Evolutionary conservation across 495 filamentous ascomycete species (phyloP).

Genomic region (Penicillium cinerascens): DNA sequence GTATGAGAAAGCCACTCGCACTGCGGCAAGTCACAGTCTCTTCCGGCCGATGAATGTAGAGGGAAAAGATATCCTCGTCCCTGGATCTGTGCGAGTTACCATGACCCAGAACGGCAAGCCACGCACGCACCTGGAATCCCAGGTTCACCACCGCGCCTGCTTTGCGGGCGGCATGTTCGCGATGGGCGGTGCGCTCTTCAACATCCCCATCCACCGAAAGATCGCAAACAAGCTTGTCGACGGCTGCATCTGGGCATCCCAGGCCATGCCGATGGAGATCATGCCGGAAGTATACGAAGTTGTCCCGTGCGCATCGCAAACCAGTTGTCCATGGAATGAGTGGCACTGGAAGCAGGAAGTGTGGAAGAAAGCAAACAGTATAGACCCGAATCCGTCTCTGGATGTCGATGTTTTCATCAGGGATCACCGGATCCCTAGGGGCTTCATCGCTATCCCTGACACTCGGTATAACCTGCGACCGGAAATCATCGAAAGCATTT

Average conservation of each 20-base stretch:
- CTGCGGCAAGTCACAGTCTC: slow-evolving; percentile 35
- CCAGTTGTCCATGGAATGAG: slow-evolving; percentile 38
- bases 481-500: slow-evolving; percentile 58
- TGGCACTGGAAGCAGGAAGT: slow-evolving; percentile 33
- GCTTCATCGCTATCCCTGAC: slow-evolving; percentile 36
- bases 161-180: slow-evolving; percentile 87
- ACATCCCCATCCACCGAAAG: slow-evolving; percentile 60
- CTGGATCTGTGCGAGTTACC: slow-evolving; percentile 27
- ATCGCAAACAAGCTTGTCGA: slow-evolving; percentile 71
- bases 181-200: slow-evolving; percentile 70
- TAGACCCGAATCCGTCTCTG: slow-evolving; percentile 5
- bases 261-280: slow-evolving; percentile 33
- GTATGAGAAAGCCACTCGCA: slow-evolving; percentile 33
- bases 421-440: slow-evolving; percentile 29
- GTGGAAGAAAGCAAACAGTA: slow-evolving; percentile 8
- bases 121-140: slow-evolving; percentile 26
- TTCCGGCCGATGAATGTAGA: slow-evolving; percentile 45
- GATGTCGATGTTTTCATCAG: slow-evolving; percentile 19
- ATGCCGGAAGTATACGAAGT: slow-evolving; percentile 44
- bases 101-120: slow-evolving; percentile 11
- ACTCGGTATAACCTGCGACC: slow-evolving; percentile 43
- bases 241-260: slow-evolving; percentile 81
- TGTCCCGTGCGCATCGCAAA: slow-evolving; percentile 30
- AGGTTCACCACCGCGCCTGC: slow-evolving; percentile 64
- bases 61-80: slow-evolving; percentile 35